A percentile compares a stretch with the other conserved stretches of the same genome.
phyloP scores from a whole-genome alignment of 177 flowering plant genomes.

The Vitis hybrid region DNA sequence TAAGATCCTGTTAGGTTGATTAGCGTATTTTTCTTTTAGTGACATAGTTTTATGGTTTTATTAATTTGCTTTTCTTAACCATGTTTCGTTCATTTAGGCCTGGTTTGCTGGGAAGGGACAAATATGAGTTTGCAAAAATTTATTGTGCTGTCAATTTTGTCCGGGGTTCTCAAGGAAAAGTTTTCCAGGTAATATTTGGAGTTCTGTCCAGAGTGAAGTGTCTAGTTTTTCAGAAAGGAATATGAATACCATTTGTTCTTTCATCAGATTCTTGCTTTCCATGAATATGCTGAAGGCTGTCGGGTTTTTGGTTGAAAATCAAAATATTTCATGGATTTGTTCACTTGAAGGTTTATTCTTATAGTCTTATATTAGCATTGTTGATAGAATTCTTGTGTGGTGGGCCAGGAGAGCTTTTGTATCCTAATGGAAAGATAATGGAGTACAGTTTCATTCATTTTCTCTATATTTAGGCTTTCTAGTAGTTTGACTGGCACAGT shows the following conservation, averaged over 20 bases:
- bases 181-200: constrained; percentile 53
- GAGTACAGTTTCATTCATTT: not conserved
- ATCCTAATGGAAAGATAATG: not conserved
- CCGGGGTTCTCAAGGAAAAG: constrained; percentile 50
- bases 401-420: not conserved
- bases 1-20: too few relatives aligned
- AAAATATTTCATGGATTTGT: not conserved
- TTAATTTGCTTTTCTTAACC: constrained; percentile 4
- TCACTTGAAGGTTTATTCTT: not conserved
- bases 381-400: not conserved
- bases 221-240: not conserved
- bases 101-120: constrained; percentile 79
- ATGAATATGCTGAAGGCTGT: not conserved
- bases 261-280: not conserved
- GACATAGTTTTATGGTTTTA: not conserved
- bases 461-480: not conserved
- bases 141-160: constrained; percentile 58
- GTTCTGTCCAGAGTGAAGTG: not conserved
- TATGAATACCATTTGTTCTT: not conserved
- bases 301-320: not conserved
- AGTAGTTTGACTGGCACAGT: not conserved
- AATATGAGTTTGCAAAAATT: constrained; percentile 82
- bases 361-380: not conserved
- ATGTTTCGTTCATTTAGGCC: constrained; percentile 50
- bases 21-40: too few relatives aligned